Base-by-base conservation (phyloP, 257 asterid genomes). In the Orobanche coerulescens region DNA sequence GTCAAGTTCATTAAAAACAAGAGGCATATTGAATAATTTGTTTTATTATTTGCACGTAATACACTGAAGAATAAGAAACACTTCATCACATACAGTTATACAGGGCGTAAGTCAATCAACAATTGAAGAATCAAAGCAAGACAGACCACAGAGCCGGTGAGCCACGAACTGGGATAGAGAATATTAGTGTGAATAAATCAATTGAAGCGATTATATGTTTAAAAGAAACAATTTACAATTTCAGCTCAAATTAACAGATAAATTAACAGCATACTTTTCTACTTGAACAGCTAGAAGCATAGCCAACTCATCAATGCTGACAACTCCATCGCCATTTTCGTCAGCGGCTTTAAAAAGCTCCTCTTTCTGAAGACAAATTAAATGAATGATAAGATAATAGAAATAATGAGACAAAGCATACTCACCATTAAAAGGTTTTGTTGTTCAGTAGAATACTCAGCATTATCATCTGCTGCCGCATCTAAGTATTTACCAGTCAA, bases 261-360 rank as follows among this genome's bases (percentile, higher is more conserved):
- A 52, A 26, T 51, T 15, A 34, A 64, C 67, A 70, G 65, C 72
- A 76, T 85, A 93, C 99, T 71, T 80, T 80, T 86, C 97, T 74
- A 86, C 94, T 54, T 89, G 94, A 70, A 83, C 72, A 64, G 97
- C 89, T 68, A 93, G 82, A 74, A 93, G 99, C 80, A 75, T 68
- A 70, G 99, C 99, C 85, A 93, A 78, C 78, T 93, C 99, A 78
- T 93, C 99, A 68, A 93, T 72, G 81, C 94, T 78, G 70, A 93
- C 99, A 70, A 73, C 86, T 34, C 92, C 97, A 65, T 93, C 97
- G 64, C 88, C 94, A 64, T 93, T 90, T 71, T 75, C 84, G 54
- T 93, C 99, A 72, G 97, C 99, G 47, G 95, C 84, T 71, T 76
- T 83, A 75, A 93, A 93, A 62, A 93, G 87, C 73, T 86, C 99